Conservation (phyloP, 2,329 filamentous ascomycete genomes). For the Ophiocordyceps robertsii region DNA sequence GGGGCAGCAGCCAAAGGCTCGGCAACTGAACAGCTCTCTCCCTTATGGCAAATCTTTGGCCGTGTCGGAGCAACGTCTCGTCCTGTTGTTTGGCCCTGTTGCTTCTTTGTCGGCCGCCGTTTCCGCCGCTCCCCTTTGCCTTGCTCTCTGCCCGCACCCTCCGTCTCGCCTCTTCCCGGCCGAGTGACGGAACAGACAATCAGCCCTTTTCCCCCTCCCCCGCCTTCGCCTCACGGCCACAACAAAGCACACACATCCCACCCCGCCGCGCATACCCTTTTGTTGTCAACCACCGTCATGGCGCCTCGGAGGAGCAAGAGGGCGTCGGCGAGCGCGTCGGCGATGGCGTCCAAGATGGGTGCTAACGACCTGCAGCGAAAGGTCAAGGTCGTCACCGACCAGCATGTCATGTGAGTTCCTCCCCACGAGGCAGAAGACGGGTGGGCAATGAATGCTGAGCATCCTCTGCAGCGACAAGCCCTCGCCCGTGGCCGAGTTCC, state of each 20-base stretch:
- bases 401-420: slow-evolving; percentile 63
- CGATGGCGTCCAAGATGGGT: slow-evolving; percentile 1
- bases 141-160: too few species aligned
- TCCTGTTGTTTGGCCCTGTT: background rate
- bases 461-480: slow-evolving; percentile 51
- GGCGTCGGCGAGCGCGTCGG: background rate
- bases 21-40: background rate
- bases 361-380: slow-evolving; percentile 52
- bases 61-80: background rate
- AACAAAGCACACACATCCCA: background rate
- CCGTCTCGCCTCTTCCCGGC: too few species aligned
- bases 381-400: slow-evolving; percentile 87
- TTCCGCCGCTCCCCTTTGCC: background rate
- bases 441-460: slow-evolving; percentile 2
- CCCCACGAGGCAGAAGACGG: background rate
- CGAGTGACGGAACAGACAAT: too few species aligned
- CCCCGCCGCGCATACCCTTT: background rate
- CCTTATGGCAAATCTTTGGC: background rate
- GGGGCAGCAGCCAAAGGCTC: background rate
- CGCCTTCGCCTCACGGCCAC: too few species aligned
- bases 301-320: background rate
- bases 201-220: too few species aligned
- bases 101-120: background rate
- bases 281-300: background rate
- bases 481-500: slow-evolving; percentile 73